Evolutionary conservation across 2,329 filamentous ascomycete species (phyloP).

Genomic region (Xenosphaeropsis pyriputrescens): DNA sequence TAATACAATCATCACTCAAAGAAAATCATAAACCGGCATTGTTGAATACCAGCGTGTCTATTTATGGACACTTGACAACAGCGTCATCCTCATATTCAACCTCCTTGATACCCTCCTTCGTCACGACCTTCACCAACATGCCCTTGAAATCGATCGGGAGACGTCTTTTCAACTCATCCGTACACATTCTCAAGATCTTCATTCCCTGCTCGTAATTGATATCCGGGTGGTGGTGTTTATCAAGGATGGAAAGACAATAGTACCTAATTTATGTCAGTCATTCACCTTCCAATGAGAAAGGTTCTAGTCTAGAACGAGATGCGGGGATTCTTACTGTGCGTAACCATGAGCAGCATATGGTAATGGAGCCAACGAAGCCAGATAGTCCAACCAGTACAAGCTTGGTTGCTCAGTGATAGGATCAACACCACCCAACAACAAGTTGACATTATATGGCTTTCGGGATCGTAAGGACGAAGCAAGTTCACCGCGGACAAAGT

Average conservation of each 20-base stretch:
- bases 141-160: constrained; percentile 99
- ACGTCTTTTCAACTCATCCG: constrained; percentile 90
- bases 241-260: constrained; percentile 93
- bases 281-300: background rate
- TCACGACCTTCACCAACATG: constrained; percentile 84
- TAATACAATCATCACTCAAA: constrained; percentile 11
- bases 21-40: constrained; percentile 6
- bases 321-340: constrained; percentile 56
- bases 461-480: constrained; percentile 80
- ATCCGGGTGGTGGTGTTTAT: constrained; percentile 96
- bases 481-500: constrained; percentile 89
- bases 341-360: constrained; percentile 97
- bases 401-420: constrained; percentile 81
- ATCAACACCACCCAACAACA: constrained; percentile 87
- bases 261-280: constrained; percentile 38
- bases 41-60: constrained; percentile 1
- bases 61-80: constrained; percentile 3
- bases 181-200: constrained; percentile 88
- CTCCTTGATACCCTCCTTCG: constrained; percentile 81
- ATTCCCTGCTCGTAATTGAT: constrained; percentile 81
- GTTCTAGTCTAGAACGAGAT: background rate
- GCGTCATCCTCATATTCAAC: constrained; percentile 65
- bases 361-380: constrained; percentile 73
- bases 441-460: constrained; percentile 93
- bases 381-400: constrained; percentile 95